Percentiles rank a stretch among this genome's conserved stretches.
Conservation (phyloP, 1,284 basidiomycete genomes). For the Rhodotorula sp. region DNA sequence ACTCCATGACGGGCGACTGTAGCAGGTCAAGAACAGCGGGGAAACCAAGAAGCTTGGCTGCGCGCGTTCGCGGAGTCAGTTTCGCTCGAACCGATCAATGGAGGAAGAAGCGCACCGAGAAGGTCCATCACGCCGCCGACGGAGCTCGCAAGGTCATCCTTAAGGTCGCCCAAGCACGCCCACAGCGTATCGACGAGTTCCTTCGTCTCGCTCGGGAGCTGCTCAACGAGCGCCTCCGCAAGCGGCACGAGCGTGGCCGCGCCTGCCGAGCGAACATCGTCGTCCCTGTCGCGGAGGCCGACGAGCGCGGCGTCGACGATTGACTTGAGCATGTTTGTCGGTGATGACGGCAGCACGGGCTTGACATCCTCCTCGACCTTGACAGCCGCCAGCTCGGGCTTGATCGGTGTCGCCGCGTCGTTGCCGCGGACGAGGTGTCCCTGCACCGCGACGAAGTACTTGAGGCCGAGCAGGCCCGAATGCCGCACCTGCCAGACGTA, state of each 20-base stretch:
- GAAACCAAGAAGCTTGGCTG: conserved; percentile 78
- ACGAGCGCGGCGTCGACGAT: conserved; percentile 85
- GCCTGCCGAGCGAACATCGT: conserved; percentile 95
- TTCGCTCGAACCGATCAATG: no score
- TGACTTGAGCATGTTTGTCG: conserved; percentile 60
- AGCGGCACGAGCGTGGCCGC: conserved; percentile 89
- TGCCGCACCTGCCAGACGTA: conserved; percentile 98
- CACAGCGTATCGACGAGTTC: conserved; percentile 83
- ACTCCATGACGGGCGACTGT: conserved; percentile 68
- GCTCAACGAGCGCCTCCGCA: conserved; percentile 72
- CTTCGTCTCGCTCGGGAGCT: conserved; percentile 62
- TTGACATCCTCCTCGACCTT: conserved; percentile 39
- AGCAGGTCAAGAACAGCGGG: conserved; percentile 77
- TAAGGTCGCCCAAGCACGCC: conserved; percentile 87
- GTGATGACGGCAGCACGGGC: conserved; percentile 1
- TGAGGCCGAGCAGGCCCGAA: conserved; percentile 92
- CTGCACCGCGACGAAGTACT: conserved; percentile 96
- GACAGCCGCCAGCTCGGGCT: conserved; percentile 25
- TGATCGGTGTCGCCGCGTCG: conserved; percentile 25
- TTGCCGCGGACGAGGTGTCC: conserved; percentile 66
- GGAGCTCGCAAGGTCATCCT: conserved; percentile 95
- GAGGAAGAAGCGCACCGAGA: conserved; percentile 60
- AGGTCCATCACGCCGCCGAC: conserved; percentile 98
- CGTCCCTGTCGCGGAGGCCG: conserved; percentile 86
- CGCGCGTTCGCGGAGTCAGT: neutral